Conservation (phyloP, 2,329 filamentous ascomycete genomes). For the Arthrobotrys musiformis region DNA sequence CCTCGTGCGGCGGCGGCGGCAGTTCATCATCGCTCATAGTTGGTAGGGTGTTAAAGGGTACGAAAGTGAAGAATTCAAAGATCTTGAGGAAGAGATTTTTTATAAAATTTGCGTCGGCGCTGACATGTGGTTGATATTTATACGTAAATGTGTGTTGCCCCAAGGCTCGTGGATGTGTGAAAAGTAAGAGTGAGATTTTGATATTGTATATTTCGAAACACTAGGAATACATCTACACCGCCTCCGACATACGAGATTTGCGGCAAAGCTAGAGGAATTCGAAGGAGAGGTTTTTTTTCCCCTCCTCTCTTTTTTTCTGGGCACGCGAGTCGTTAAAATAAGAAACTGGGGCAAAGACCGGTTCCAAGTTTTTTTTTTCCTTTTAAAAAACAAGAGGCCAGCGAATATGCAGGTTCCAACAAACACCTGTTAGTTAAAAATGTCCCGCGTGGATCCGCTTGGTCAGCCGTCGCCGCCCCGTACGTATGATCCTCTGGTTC, state of each 20-base stretch:
- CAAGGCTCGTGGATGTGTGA: not conserved
- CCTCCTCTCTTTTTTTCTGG: constrained; percentile 23
- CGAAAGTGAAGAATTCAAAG: not conserved
- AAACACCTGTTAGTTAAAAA: not conserved
- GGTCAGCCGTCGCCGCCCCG: constrained; percentile 18
- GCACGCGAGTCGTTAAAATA: constrained; percentile 53
- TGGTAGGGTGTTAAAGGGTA: not conserved
- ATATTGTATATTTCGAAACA: not conserved
- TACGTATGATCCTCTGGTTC: constrained; percentile 11
- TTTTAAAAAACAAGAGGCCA: constrained; percentile 7
- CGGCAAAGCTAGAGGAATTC: not conserved
- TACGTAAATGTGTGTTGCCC: constrained; percentile 35
- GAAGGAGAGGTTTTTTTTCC: not conserved
- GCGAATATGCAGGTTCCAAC: constrained; percentile 17
- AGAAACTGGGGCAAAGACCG: constrained; percentile 22
- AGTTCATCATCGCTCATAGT: constrained; percentile 32
- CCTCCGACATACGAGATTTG: not conserved
- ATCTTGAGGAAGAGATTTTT: constrained; percentile 12
- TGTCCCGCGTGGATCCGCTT: constrained; percentile 45
- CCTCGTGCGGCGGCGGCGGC: constrained; percentile 19
- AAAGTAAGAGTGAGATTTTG: not conserved
- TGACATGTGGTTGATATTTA: constrained; percentile 22
- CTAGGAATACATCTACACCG: constrained; percentile 2
- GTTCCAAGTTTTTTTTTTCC: constrained; percentile 12
- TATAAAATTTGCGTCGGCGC: not conserved